A percentile compares a stretch with the other conserved stretches of the same genome.
Evolutionary conservation across 257 asterid species (phyloP).

Genomic region (Catharanthus roseus): DNA sequence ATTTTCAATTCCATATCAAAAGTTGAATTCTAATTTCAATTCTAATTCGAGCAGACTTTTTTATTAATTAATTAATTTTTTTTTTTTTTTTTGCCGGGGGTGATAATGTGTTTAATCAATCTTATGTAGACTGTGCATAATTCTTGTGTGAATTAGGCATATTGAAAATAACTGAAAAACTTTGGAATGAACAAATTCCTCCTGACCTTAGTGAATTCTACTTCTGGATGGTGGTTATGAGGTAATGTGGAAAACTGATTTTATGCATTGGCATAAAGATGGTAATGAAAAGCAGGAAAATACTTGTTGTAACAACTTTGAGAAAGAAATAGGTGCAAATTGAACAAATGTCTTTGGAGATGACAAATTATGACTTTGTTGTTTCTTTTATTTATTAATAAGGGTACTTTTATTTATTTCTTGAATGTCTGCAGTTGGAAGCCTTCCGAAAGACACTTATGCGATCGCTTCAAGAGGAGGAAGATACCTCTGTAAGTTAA

Average conservation of each 20-base stretch:
- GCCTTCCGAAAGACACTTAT: slow-evolving; percentile 80
- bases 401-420: slow-evolving; percentile 14
- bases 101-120: no score
- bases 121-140: no score
- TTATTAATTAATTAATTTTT: no score
- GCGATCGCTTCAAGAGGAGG: slow-evolving; percentile 85
- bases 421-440: slow-evolving; percentile 59
- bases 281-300: not conserved
- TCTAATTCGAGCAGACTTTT: no score
- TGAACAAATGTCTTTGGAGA: not conserved
- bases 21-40: no score
- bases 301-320: not conserved
- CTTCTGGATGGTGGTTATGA: not conserved
- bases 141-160: no score
- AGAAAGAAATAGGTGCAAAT: not conserved
- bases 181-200: no score
- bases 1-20: no score
- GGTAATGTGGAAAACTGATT: not conserved
- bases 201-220: no score
- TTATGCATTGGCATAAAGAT: not conserved
- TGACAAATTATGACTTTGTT: not conserved
- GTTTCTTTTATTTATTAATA: not conserved
- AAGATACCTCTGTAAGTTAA: slow-evolving; percentile 56
- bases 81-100: no score
- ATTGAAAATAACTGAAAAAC: no score